Conservation (phyloP, 1,284 basidiomycete genomes). For the Leccinum colubrinum region DNA sequence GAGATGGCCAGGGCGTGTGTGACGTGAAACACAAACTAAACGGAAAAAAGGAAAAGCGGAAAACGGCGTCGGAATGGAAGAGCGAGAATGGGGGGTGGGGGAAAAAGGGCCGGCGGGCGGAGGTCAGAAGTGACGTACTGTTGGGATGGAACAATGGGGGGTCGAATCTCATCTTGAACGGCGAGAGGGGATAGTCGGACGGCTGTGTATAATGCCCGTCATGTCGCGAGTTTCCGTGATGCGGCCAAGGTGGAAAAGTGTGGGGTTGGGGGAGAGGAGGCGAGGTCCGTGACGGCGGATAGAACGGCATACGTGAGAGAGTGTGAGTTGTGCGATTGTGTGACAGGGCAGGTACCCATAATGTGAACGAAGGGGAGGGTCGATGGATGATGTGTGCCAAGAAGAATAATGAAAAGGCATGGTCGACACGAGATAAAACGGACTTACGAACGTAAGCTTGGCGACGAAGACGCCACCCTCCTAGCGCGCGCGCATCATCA, state of each 20-base stretch:
- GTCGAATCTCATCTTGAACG: slow-evolving; percentile 46
- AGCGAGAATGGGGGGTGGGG: background rate
- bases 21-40: background rate
- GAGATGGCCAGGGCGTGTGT: background rate
- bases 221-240: background rate
- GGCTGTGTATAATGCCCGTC: slow-evolving; percentile 51
- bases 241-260: background rate
- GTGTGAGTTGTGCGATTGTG: background rate
- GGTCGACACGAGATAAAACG: background rate
- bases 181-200: slow-evolving; percentile 89
- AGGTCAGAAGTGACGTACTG: too few relatives aligned
- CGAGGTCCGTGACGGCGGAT: background rate
- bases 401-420: background rate
- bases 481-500: slow-evolving; percentile 25
- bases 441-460: slow-evolving; percentile 85
- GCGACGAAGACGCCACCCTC: slow-evolving; percentile 97
- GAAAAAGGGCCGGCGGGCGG: too few relatives aligned
- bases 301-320: background rate
- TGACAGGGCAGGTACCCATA: background rate
- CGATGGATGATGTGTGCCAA: background rate
- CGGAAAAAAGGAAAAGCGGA: background rate
- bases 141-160: background rate
- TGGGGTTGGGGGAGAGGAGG: background rate
- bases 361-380: background rate
- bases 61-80: background rate